These are phyloP conservation scores for Pleurotus pulmonarius DNA, from an alignment of 768 basidiomycete genomes.

Conservation along the genomic window DNA sequence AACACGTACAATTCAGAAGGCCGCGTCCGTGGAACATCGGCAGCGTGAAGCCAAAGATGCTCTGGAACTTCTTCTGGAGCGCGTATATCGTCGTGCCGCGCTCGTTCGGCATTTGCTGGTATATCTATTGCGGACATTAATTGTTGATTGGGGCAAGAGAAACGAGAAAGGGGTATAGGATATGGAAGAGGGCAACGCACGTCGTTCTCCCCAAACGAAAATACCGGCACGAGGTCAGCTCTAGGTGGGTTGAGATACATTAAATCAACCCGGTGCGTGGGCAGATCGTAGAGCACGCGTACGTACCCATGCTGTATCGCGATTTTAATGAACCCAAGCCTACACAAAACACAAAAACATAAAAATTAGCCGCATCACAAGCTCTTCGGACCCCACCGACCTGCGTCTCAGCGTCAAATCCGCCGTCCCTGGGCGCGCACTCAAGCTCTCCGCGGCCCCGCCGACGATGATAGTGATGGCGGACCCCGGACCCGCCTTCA, in stretches of 20 bases:
- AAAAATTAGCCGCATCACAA: background rate
- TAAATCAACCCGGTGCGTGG: background rate
- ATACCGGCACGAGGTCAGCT: conserved; percentile 95
- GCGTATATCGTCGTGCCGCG: conserved; percentile 85
- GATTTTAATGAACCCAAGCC: conserved; percentile 93
- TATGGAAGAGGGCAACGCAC: conserved; percentile 38
- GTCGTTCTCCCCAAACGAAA: conserved; percentile 98
- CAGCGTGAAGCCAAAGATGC: conserved; percentile 90
- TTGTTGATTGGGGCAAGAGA: background rate
- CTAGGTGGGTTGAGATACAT: conserved; percentile 30
- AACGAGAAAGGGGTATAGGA: too few relatives aligned
- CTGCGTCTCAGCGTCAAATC: conserved; percentile 77
- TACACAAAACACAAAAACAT: conserved; percentile 15
- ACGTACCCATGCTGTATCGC: conserved; percentile 84
- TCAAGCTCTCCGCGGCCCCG: conserved; percentile 91
- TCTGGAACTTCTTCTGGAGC: conserved; percentile 89
- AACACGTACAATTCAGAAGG: conserved; percentile 81
- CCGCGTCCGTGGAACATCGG: conserved; percentile 98
- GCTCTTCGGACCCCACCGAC: conserved; percentile 28
- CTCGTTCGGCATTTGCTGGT: conserved; percentile 94
- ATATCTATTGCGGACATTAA: conserved; percentile 59
- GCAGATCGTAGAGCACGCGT: conserved; percentile 8
- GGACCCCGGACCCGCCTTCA: conserved; percentile 55
- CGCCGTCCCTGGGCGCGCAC: conserved; percentile 95
- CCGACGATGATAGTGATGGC: conserved; percentile 96